Percentiles rank a stretch among this genome's conserved stretches.
phyloP scores from a whole-genome alignment of 2,329 filamentous ascomycete species.

The Tolypocladium pustulatum region DNA sequence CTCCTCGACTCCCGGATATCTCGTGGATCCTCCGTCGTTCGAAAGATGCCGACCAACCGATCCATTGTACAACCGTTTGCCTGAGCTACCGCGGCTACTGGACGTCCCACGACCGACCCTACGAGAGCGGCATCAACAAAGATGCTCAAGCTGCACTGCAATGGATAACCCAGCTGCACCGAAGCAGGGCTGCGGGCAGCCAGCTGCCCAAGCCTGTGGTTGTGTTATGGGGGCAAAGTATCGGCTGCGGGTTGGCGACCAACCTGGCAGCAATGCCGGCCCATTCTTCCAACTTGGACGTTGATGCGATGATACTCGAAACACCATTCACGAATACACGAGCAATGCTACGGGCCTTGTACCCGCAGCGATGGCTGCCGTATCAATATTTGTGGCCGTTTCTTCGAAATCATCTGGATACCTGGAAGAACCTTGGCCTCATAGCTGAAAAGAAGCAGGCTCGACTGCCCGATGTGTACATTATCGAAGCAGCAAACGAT shows the following conservation, averaged over 20 bases:
- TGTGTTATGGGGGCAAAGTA: slow-evolving; percentile 67
- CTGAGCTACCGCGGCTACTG: slow-evolving; percentile 65
- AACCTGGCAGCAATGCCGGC: slow-evolving; percentile 35
- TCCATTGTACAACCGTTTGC: slow-evolving; percentile 38
- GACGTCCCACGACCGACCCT: slow-evolving; percentile 63
- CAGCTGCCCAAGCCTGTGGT: slow-evolving; percentile 25
- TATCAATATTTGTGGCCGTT: slow-evolving; percentile 69
- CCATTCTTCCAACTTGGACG: slow-evolving; percentile 25
- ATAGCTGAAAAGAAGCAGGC: slow-evolving; percentile 22
- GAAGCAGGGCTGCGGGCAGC: slow-evolving; percentile 6
- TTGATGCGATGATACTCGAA: slow-evolving; percentile 53
- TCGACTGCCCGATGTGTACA: slow-evolving; percentile 28
- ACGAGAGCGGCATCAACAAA: slow-evolving; percentile 57
- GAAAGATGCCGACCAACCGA: slow-evolving; percentile 23
- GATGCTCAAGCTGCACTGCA: slow-evolving; percentile 55
- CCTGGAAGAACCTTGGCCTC: slow-evolving; percentile 35
- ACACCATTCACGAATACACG: slow-evolving; percentile 65
- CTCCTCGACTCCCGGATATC: slow-evolving; percentile 45
- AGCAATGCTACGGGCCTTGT: slow-evolving; percentile 60
- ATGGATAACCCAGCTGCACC: slow-evolving; percentile 44
- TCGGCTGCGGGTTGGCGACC: slow-evolving; percentile 62
- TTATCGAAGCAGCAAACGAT: slow-evolving; percentile 47
- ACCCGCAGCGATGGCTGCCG: slow-evolving; percentile 71
- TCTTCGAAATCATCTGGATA: slow-evolving; percentile 53
- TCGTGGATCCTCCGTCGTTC: slow-evolving; percentile 40